Percentiles rank a stretch among this genome's conserved stretches.
Conservation (phyloP, 495 filamentous ascomycete genomes). For the Aspergillus nidulans region DNA sequence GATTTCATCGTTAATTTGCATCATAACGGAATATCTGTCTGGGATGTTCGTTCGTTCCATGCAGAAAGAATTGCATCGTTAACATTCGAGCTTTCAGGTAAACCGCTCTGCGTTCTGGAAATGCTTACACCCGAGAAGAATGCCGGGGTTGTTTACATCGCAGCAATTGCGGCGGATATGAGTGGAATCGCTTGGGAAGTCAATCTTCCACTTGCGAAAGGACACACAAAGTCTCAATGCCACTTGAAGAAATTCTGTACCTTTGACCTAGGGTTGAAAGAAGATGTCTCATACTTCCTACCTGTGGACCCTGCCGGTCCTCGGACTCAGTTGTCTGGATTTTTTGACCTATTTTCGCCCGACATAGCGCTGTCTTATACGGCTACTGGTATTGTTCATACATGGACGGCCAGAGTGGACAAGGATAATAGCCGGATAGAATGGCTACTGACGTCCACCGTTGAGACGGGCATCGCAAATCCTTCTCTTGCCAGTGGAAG, state of each 20-base stretch:
- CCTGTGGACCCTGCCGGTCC: constrained; percentile 89
- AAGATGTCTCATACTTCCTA: constrained; percentile 76
- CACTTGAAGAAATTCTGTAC: constrained; percentile 62
- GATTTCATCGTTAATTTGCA: constrained; percentile 79
- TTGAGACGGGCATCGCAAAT: constrained; percentile 72
- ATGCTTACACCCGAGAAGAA: constrained; percentile 61
- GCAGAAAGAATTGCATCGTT: constrained; percentile 55
- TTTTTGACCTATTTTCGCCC: constrained; percentile 80
- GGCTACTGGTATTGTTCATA: constrained; percentile 65
- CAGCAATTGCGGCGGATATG: constrained; percentile 77
- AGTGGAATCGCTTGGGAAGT: constrained; percentile 85
- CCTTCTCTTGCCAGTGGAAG: constrained; percentile 80
- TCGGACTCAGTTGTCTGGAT: constrained; percentile 65
- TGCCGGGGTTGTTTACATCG: constrained; percentile 56
- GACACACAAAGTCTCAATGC: constrained; percentile 26
- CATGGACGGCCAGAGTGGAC: constrained; percentile 81
- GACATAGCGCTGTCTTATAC: constrained; percentile 89
- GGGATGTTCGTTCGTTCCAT: constrained; percentile 62
- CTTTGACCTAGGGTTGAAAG: constrained; percentile 67
- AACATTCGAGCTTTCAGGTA: constrained; percentile 59
- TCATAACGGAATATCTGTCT: constrained; percentile 70
- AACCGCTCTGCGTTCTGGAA: constrained; percentile 76
- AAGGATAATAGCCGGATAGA: constrained; percentile 52
- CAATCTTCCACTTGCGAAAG: constrained; percentile 29
- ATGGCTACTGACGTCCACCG: constrained; percentile 79